Conservation (phyloP, 495 filamentous ascomycete species). For the Collariella sp. region DNA sequence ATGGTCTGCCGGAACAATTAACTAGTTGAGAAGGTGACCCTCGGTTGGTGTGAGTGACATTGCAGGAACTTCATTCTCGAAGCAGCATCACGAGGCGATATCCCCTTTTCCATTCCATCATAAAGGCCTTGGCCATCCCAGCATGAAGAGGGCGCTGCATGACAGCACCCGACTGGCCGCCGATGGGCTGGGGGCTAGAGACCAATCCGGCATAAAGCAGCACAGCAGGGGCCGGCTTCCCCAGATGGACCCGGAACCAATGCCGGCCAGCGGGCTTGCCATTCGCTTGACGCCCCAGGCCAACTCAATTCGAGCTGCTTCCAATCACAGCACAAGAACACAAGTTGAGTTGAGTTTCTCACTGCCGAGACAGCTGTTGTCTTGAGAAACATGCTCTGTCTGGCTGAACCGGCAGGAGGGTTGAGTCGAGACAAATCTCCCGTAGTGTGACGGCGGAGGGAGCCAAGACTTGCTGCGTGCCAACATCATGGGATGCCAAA, state of each 20-base stretch:
- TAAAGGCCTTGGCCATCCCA: too few relatives aligned
- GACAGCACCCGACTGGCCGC: not conserved
- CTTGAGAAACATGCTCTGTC: too few relatives aligned
- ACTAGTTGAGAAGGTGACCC: not conserved
- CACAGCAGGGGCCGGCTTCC: not conserved
- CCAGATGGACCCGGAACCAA: not conserved
- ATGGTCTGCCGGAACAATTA: not conserved
- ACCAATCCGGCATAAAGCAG: not conserved
- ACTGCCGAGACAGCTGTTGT: not conserved
- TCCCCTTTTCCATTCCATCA: not conserved
- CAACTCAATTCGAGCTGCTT: not conserved
- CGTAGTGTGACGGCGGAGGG: too few relatives aligned
- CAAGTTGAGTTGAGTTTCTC: not conserved
- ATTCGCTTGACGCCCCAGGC: not conserved
- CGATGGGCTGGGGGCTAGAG: not conserved
- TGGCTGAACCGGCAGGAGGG: too few relatives aligned
- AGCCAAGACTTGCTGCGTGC: too few relatives aligned
- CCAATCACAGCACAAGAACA: slow-evolving; percentile 3
- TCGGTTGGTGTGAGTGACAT: too few relatives aligned
- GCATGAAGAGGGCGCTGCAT: not conserved
- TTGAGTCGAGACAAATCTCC: too few relatives aligned
- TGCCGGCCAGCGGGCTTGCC: not conserved
- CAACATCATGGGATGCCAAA: too few relatives aligned
- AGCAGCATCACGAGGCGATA: not conserved
- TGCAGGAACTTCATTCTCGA: too few relatives aligned